Conservation (phyloP, 2,329 filamentous ascomycete species). For the Trichoderma oligosporum region DNA sequence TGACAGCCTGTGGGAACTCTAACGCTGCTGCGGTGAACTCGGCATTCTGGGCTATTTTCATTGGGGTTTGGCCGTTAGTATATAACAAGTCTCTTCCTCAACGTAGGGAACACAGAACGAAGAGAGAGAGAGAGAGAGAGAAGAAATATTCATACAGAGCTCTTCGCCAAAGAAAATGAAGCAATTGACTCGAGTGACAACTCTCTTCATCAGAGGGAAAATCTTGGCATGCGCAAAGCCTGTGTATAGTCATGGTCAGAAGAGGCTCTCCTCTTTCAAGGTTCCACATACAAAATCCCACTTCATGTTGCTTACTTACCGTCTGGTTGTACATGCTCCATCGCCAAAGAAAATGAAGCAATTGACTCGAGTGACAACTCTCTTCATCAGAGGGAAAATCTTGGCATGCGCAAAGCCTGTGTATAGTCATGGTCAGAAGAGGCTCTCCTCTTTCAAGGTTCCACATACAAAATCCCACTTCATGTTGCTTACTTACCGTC, state of each 20-base stretch:
- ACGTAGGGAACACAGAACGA: not conserved
- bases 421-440: not conserved
- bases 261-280: too few species aligned
- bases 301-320: too few species aligned
- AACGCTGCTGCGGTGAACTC: slow-evolving; percentile 9
- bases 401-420: not conserved
- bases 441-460: too few species aligned
- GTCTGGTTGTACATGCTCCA: too few species aligned
- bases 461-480: too few species aligned
- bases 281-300: too few species aligned
- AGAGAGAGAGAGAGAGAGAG: not conserved
- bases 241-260: not conserved
- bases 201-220: not conserved
- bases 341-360: slow-evolving; percentile 1
- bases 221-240: not conserved
- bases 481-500: not conserved
- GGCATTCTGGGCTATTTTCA: not conserved
- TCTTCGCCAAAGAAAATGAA: slow-evolving; percentile 3
- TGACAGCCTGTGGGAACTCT: slow-evolving; percentile 11
- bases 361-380: not conserved
- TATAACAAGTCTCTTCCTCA: not conserved
- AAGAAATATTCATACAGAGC: not conserved
- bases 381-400: not conserved
- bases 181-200: not conserved
- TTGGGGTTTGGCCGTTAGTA: not conserved